A percentile compares a stretch with the other conserved stretches of the same genome.
Evolutionary conservation across 495 filamentous ascomycete species (phyloP).

Genomic region (Cenococcum geophilum): DNA sequence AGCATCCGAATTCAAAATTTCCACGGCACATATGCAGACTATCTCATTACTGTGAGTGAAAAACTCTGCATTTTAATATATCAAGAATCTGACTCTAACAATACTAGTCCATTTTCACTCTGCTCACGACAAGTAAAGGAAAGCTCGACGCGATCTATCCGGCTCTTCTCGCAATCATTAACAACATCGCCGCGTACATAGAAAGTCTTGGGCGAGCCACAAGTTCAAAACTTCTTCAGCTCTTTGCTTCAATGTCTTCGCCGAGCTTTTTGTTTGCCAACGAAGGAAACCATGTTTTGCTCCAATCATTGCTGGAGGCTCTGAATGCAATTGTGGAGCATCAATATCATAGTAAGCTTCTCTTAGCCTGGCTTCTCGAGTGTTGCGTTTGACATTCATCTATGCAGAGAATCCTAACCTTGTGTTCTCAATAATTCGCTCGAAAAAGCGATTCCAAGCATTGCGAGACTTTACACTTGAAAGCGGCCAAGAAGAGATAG

Average conservation of each 20-base stretch:
- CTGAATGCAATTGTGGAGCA: constrained; percentile 92
- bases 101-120: constrained; percentile 80
- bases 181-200: constrained; percentile 82
- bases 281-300: constrained; percentile 79
- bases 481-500: constrained; percentile 87
- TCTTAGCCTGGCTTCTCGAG: neutral
- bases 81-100: constrained; percentile 27
- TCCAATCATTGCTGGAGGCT: constrained; percentile 78
- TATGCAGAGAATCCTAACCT: constrained; percentile 61
- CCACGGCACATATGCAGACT: constrained; percentile 88
- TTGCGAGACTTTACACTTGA: constrained; percentile 91
- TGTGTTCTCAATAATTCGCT: constrained; percentile 71
- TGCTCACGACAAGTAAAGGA: constrained; percentile 88
- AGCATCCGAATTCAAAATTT: constrained; percentile 78
- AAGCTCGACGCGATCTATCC: constrained; percentile 91
- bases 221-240: constrained; percentile 75
- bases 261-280: constrained; percentile 93
- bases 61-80: neutral
- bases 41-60: constrained; percentile 73
- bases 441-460: constrained; percentile 78
- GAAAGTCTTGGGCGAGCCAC: constrained; percentile 67
- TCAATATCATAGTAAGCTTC: constrained; percentile 66
- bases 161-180: constrained; percentile 83
- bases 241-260: constrained; percentile 91
- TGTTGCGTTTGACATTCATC: neutral